Conservation (phyloP, 164 flowering plant species). For the Umbellularia californica region DNA sequence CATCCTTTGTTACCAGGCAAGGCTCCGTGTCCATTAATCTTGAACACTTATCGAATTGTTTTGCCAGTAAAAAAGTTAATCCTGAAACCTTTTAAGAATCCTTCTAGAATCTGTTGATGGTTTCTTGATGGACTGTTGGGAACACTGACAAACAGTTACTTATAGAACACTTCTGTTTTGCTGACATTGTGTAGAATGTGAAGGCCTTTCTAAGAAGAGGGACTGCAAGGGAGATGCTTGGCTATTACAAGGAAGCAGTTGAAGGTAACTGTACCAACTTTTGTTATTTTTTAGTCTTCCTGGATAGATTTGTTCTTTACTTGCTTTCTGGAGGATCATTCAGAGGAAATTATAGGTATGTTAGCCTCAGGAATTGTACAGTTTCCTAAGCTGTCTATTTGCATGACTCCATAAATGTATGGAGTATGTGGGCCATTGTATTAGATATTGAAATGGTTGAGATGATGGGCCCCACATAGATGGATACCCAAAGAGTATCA, state of each 20-base stretch:
- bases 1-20: too few species aligned
- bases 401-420: not conserved
- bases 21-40: too few species aligned
- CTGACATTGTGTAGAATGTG: constrained; percentile 48
- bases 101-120: not conserved
- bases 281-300: too few species aligned
- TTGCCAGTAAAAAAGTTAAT: too few species aligned
- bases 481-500: not conserved
- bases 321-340: not conserved
- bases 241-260: constrained; percentile 80
- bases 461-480: not conserved
- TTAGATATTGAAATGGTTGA: not conserved
- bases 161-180: not conserved
- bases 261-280: constrained; percentile 46
- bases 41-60: too few species aligned
- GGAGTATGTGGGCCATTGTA: not conserved
- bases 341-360: not conserved
- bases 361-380: not conserved
- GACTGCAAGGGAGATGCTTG: constrained; percentile 94
- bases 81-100: not conserved
- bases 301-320: not conserved
- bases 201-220: constrained; percentile 93
- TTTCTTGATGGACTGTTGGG: constrained; percentile 1
- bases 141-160: not conserved
- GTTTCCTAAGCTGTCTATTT: not conserved